Percentiles rank a stretch among this genome's conserved stretches.
Evolutionary conservation across 805 yeast genomes (phyloP).

Genomic region (Suhomyces kilbournensis): DNA sequence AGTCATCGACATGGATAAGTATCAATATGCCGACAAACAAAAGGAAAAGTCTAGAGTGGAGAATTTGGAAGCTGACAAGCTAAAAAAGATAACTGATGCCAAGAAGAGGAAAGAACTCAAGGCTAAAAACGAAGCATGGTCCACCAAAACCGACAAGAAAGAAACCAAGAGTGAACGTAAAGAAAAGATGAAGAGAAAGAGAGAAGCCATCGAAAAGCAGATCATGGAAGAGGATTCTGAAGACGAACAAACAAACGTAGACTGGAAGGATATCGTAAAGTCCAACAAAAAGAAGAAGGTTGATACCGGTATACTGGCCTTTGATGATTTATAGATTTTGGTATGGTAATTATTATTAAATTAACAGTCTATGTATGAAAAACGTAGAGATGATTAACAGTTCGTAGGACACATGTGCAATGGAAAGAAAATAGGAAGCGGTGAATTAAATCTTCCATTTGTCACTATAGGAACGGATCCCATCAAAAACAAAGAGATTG

Average conservation of each 20-base stretch:
- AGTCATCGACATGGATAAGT: slow-evolving; percentile 64
- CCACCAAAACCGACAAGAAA: slow-evolving; percentile 60
- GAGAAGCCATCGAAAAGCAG: slow-evolving; percentile 64
- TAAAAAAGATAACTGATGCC: slow-evolving; percentile 36
- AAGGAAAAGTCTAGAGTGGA: slow-evolving; percentile 63
- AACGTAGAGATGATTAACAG: background rate
- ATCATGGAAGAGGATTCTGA: slow-evolving; percentile 44
- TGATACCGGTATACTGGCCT: slow-evolving; percentile 43
- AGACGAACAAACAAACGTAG: slow-evolving; percentile 49
- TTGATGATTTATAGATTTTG: slow-evolving; percentile 47
- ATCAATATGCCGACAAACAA: slow-evolving; percentile 58
- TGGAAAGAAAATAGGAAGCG: background rate
- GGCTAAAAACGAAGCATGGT: slow-evolving; percentile 73
- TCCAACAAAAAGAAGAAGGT: slow-evolving; percentile 59
- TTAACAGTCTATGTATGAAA: background rate
- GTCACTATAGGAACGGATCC: slow-evolving; percentile 51
- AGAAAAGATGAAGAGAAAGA: slow-evolving; percentile 62
- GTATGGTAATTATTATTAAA: background rate
- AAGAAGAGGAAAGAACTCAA: slow-evolving; percentile 43
- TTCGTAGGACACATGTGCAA: background rate
- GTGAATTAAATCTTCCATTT: slow-evolving; percentile 30
- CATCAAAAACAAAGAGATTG: slow-evolving; percentile 71
- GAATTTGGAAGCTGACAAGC: slow-evolving; percentile 49
- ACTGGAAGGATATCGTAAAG: slow-evolving; percentile 85
- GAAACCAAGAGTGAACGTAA: slow-evolving; percentile 62